These are phyloP conservation scores for Trebouxia sp. DNA, from an alignment of 139 green algal genomes.

Conservation along the genomic window DNA sequence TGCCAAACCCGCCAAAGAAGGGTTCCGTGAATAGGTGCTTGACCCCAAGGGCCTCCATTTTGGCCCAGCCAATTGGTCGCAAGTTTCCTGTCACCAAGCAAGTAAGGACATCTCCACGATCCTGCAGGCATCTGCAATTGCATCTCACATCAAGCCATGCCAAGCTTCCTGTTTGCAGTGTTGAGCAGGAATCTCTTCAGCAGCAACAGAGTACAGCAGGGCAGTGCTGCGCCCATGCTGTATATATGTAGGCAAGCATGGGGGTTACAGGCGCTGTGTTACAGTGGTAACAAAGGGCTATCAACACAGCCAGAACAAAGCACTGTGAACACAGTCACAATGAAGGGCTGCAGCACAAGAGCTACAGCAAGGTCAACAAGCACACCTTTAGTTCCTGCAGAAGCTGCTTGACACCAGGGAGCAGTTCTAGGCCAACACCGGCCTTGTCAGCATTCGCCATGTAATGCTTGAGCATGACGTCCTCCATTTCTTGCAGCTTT, in stretches of 20 bases:
- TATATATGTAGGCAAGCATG: neutral
- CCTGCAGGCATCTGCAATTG: constrained; percentile 7
- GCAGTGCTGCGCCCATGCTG: neutral
- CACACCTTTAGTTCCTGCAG: constrained; percentile 48
- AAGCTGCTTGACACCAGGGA: constrained; percentile 63
- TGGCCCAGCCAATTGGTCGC: constrained; percentile 86
- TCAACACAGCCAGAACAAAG: no score
- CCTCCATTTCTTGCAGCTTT: constrained; percentile 44
- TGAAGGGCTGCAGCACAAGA: neutral
- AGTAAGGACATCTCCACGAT: constrained; percentile 45
- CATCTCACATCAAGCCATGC: neutral
- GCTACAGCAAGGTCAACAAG: neutral
- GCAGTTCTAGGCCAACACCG: constrained; percentile 57
- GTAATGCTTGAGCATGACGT: constrained; percentile 62
- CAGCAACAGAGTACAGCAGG: neutral
- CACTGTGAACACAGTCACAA: neutral
- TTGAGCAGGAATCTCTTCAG: neutral
- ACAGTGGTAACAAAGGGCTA: no score
- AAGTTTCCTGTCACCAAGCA: constrained; percentile 94
- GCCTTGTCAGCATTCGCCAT: constrained; percentile 27
- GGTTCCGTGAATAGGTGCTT: constrained; percentile 72
- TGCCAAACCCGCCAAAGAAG: constrained; percentile 90
- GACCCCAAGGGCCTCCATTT: constrained; percentile 80
- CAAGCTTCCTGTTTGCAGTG: no score
- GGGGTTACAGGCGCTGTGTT: no score